These are phyloP conservation scores for Marvania coccoides DNA, from an alignment of 139 green algal genomes.

Conservation along the genomic window DNA sequence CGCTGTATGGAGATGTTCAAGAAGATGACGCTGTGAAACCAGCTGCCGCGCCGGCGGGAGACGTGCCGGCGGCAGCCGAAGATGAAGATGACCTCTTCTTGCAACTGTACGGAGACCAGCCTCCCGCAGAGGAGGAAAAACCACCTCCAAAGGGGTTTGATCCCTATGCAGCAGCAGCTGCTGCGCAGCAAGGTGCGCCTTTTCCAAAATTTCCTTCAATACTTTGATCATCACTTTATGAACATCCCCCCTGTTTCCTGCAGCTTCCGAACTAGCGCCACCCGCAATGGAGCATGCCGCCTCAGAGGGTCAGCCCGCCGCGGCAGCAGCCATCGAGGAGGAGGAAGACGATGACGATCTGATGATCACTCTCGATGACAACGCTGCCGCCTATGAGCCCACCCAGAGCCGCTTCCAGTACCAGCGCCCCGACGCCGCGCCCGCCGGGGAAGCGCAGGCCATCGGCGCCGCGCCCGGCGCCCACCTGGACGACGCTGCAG, in stretches of 20 bases:
- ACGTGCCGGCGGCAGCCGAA: constrained; percentile 39
- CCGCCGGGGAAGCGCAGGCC: not conserved
- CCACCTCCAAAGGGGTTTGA: not conserved
- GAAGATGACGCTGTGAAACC: constrained; percentile 41
- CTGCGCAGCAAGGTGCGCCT: too few relatives aligned
- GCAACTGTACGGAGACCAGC: constrained; percentile 22
- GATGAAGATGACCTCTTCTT: constrained; percentile 21
- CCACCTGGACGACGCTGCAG: not conserved
- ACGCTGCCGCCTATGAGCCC: constrained; percentile 24
- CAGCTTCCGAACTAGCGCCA: too few relatives aligned
- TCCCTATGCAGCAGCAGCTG: not conserved
- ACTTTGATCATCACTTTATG: too few relatives aligned
- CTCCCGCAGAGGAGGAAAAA: not conserved
- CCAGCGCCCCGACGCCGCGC: not conserved
- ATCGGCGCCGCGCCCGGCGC: constrained; percentile 1
- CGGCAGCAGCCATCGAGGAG: not conserved
- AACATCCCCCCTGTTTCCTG: too few relatives aligned
- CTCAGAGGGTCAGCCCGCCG: not conserved
- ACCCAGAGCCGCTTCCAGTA: constrained; percentile 9
- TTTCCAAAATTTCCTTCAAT: too few relatives aligned
- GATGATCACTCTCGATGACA: constrained; percentile 34
- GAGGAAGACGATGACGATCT: constrained; percentile 25
- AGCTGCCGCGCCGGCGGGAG: not conserved
- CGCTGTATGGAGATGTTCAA: not conserved
- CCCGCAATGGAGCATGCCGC: not conserved